Evolutionary conservation across 2,329 filamentous ascomycete genomes (phyloP), one percentile per base, ranked within the genome.

Genomic region (Gaeumannomyces sp.): DNA sequence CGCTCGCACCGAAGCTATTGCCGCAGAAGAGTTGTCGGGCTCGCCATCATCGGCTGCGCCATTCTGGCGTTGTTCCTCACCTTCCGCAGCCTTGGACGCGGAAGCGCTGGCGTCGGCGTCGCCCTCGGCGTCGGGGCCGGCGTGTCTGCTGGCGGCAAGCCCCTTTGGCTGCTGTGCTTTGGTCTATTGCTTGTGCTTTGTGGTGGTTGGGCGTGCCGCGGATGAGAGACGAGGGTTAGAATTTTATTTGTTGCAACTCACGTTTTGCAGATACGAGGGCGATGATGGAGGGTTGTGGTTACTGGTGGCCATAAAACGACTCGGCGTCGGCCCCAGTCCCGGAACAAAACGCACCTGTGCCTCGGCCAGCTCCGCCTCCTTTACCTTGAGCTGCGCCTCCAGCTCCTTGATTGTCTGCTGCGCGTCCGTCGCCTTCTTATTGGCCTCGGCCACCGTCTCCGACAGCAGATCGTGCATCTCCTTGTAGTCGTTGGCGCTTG

Each of bases 1-100:
- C 75, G 76, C 73, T 79, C 86, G 82, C 83, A 89, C 86, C 85
- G 83, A 85, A 79, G 86, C 85, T 77, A 89, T 80, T 76, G 86
- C 86, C 74, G 81, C 79, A 73, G 86, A 88, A 76, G 85, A 85
- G 79, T 85, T 79, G 74, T 89, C 86, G 72, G 74, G 72, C 72
- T 84, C 81, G 71, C 78, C 77, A 74, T 78, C 25, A 56, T n/a
- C 45, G 19, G 22, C 45, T 4, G 33, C 58, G 62, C 33, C 33
- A 10, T 19, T 33, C 45, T 28, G 38, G 31, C 29, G n/a, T 5
- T 64, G 53, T 31, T 64, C 78, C 85, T 88, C 85, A 84, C 83
- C 85, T 84, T 83, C 82, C 73, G 78, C 78, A 67, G 70, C 71
- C 59, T 72, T 72, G 64, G 69, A 71, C 68, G 68, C 66, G 57